Evolutionary conservation across 495 filamentous ascomycete genomes (phyloP).

Genomic region (Barbatosphaeria neglecta): DNA sequence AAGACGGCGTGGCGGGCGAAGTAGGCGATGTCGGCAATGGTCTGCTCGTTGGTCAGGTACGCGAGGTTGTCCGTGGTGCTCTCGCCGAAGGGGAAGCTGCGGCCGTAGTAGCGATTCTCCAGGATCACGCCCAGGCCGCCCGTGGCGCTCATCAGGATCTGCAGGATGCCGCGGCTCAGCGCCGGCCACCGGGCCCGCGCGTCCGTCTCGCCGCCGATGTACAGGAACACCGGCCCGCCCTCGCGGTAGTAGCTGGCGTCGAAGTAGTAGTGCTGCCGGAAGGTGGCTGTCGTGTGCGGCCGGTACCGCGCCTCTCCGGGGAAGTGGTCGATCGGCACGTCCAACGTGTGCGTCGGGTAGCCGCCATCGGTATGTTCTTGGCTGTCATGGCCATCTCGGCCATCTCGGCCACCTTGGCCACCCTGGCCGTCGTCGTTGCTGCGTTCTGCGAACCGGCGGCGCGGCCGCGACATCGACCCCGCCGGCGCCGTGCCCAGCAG

Average conservation of each 20-base stretch:
- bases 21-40: constrained; percentile 34
- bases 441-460: not conserved
- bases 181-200: constrained; percentile 9
- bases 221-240: constrained; percentile 34
- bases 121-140: constrained; percentile 36
- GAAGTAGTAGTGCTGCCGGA: constrained; percentile 34
- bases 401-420: not conserved
- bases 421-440: not conserved
- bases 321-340: constrained; percentile 30
- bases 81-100: constrained; percentile 26
- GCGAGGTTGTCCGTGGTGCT: constrained; percentile 31
- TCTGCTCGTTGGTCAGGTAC: constrained; percentile 36
- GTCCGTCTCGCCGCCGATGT: constrained; percentile 31
- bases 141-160: constrained; percentile 34
- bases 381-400: not conserved
- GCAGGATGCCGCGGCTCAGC: constrained; percentile 27
- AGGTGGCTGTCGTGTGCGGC: constrained; percentile 25
- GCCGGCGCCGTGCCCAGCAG: not conserved
- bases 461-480: not conserved
- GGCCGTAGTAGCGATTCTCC: constrained; percentile 35
- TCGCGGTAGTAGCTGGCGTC: constrained; percentile 35
- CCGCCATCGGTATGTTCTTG: too few relatives aligned
- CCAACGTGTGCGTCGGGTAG: not conserved
- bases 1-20: constrained; percentile 32
- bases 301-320: constrained; percentile 21